phyloP scores from a whole-genome alignment of 352 stramenopile species.

The Phytophthora crassamura region DNA sequence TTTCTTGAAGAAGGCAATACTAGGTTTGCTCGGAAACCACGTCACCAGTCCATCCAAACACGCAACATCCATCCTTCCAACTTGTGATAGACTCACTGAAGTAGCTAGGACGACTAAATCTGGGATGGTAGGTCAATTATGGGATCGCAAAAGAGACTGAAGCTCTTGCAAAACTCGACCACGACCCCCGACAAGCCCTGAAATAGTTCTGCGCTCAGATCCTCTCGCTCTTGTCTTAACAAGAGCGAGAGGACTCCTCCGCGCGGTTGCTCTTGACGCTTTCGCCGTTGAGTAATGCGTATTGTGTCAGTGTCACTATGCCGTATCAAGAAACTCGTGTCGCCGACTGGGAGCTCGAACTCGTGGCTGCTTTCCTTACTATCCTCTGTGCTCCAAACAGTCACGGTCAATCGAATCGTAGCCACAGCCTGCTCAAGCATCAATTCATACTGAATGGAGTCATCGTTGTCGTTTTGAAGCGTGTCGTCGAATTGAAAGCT shows the following conservation, averaged over 20 bases:
- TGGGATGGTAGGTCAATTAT: slow-evolving; percentile 17
- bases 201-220: slow-evolving; percentile 11
- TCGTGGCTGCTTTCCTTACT: too few species aligned
- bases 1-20: slow-evolving; percentile 10
- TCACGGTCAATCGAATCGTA: too few species aligned
- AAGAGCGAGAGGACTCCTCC: slow-evolving; percentile 18
- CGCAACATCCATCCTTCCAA: slow-evolving; percentile 18
- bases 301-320: slow-evolving; percentile 1
- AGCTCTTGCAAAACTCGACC: slow-evolving; percentile 32
- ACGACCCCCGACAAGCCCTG: slow-evolving; percentile 13
- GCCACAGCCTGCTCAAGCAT: too few species aligned
- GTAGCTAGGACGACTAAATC: slow-evolving; percentile 19
- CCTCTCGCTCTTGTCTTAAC: slow-evolving; percentile 8
- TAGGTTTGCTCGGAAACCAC: slow-evolving; percentile 29
- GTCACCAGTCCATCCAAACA: slow-evolving; percentile 17
- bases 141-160: slow-evolving; percentile 20
- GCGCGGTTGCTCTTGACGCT: neutral
- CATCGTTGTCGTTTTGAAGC: too few species aligned
- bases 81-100: slow-evolving; percentile 6
- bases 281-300: slow-evolving; percentile 3
- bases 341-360: neutral
- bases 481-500: too few species aligned
- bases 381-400: too few species aligned
- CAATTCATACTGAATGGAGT: too few species aligned
- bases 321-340: neutral